Conservation (phyloP, 257 asterid genomes). For the Plantago elongata region DNA sequence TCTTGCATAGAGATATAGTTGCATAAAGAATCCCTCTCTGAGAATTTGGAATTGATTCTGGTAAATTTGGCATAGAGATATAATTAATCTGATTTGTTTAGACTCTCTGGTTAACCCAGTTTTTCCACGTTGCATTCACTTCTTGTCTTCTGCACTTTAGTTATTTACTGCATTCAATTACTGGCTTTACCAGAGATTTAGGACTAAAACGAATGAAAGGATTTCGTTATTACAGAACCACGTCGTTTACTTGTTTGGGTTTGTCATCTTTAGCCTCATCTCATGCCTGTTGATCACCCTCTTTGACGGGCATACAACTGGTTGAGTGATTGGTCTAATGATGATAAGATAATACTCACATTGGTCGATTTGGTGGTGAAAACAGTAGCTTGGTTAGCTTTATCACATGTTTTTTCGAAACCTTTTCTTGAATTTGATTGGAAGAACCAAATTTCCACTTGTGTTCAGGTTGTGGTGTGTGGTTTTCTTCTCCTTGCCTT, state of each 20-base stretch:
- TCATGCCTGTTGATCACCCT: too few relatives aligned
- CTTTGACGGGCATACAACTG: too few relatives aligned
- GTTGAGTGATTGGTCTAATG: too few relatives aligned
- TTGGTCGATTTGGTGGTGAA: slow-evolving; percentile 34
- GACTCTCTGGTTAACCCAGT: slow-evolving; percentile 29
- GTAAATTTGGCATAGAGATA: too few relatives aligned
- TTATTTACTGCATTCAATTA: slow-evolving; percentile 22
- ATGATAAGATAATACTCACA: too few relatives aligned
- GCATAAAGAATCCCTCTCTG: too few relatives aligned
- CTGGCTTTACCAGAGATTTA: slow-evolving; percentile 36
- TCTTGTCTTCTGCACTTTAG: slow-evolving; percentile 43
- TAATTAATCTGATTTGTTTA: too few relatives aligned
- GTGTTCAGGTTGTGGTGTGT: slow-evolving; percentile 48
- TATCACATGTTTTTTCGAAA: slow-evolving; percentile 28
- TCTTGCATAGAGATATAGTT: too few relatives aligned
- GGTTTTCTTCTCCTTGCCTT: slow-evolving; percentile 32
- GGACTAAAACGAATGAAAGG: slow-evolving; percentile 19
- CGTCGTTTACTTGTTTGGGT: slow-evolving; percentile 25
- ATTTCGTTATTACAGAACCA: slow-evolving; percentile 20
- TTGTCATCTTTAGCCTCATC: slow-evolving; percentile 29
- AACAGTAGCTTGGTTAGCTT: slow-evolving; percentile 37
- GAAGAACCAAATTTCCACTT: slow-evolving; percentile 31
- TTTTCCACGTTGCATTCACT: slow-evolving; percentile 45
- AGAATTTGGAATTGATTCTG: too few relatives aligned
- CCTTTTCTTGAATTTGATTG: slow-evolving; percentile 10